phyloP scores from a whole-genome alignment of 306 rosid genomes.

The Vachellia pachyceras region DNA sequence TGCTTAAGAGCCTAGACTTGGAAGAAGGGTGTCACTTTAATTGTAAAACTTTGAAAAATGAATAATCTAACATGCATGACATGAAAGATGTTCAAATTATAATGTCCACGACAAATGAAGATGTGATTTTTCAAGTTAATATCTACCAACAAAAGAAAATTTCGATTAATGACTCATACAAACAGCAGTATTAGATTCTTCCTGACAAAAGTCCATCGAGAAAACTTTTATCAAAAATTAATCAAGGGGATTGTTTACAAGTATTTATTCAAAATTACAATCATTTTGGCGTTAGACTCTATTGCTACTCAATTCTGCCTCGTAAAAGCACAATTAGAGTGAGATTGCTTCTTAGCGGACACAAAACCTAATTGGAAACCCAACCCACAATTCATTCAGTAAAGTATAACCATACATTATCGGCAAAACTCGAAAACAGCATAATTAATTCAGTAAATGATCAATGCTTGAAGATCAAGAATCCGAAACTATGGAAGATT shows the following conservation, averaged over 20 bases:
- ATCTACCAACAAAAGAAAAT: neutral
- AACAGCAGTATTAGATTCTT: neutral
- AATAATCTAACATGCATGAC: slow-evolving; percentile 3
- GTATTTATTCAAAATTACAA: neutral
- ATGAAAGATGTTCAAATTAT: neutral
- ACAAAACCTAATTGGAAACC: too few species aligned
- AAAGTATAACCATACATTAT: too few species aligned
- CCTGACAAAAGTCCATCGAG: neutral
- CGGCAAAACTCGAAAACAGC: too few species aligned
- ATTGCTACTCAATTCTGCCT: neutral
- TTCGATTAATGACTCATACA: neutral
- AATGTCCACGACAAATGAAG: neutral
- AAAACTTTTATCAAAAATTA: neutral
- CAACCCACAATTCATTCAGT: too few species aligned
- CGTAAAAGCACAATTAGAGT: too few species aligned
- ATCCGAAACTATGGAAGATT: too few species aligned
- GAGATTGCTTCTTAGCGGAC: too few species aligned
- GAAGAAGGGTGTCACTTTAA: neutral
- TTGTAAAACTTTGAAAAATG: neutral
- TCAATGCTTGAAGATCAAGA: too few species aligned
- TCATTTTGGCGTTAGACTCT: slow-evolving; percentile 7
- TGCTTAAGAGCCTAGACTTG: neutral
- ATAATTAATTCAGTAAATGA: too few species aligned
- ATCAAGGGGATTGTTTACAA: neutral
- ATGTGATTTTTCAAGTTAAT: neutral